Conservation (phyloP, 192 early-diverging fungal species). For the Coemansia umbellata region DNA sequence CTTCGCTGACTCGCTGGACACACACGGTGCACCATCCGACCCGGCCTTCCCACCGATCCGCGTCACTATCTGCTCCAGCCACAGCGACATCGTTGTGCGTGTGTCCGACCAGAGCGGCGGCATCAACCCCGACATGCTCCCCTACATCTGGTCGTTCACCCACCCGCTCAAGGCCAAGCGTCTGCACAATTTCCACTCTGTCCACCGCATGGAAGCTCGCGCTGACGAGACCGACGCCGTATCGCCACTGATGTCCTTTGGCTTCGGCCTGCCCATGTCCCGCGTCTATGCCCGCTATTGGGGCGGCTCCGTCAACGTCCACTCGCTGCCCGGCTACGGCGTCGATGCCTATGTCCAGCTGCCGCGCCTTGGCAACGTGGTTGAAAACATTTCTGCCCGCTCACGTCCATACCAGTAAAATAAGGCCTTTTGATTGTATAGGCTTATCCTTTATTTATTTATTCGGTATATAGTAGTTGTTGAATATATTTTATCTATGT, state of each 20-base stretch:
- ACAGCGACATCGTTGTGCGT: conserved; percentile 79
- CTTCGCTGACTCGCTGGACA: conserved; percentile 35
- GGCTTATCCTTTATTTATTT: no score
- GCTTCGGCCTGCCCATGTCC: conserved; percentile 90
- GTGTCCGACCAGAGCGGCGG: conserved; percentile 93
- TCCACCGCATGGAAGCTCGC: conserved; percentile 75
- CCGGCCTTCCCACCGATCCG: conserved; percentile 70
- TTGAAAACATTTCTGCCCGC: conserved; percentile 41
- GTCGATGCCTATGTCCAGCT: conserved; percentile 89
- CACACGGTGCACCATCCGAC: not conserved
- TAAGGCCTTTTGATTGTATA: no score
- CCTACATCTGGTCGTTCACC: conserved; percentile 80
- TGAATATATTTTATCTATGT: no score
- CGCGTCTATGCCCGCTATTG: conserved; percentile 93
- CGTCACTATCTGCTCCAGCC: conserved; percentile 76
- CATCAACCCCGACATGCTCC: conserved; percentile 60
- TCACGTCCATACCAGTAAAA: not conserved
- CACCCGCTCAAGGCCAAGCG: conserved; percentile 58
- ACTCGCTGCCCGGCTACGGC: conserved; percentile 83
- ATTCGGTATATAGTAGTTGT: no score
- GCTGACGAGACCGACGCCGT: conserved; percentile 57
- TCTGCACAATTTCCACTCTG: conserved; percentile 66
- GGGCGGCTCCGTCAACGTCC: conserved; percentile 81
- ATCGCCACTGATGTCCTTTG: conserved; percentile 56
- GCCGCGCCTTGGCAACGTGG: conserved; percentile 63